phyloP scores from a whole-genome alignment of 805 yeast genomes.

The Candida orba region DNA sequence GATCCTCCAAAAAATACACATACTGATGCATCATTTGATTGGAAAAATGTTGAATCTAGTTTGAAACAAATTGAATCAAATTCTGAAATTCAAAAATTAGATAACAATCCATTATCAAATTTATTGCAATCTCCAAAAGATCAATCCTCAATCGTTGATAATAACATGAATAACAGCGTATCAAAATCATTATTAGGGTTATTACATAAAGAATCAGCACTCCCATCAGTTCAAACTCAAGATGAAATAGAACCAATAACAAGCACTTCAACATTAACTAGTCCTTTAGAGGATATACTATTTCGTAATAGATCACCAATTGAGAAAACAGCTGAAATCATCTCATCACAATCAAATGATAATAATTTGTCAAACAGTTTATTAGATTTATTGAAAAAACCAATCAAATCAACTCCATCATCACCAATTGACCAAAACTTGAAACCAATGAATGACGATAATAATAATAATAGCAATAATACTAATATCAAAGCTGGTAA shows the following conservation, averaged over 20 bases:
- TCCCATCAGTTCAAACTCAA: neutral
- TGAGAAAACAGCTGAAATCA: no score
- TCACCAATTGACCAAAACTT: neutral
- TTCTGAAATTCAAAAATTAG: neutral
- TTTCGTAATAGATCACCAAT: slow-evolving; percentile 1
- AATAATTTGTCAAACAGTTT: neutral
- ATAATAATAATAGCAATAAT: no score
- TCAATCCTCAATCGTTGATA: neutral
- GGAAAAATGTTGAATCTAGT: neutral
- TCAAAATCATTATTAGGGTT: slow-evolving; percentile 1
- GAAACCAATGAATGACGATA: no score
- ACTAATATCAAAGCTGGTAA: neutral
- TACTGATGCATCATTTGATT: neutral
- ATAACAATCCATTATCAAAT: neutral
- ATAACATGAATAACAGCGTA: slow-evolving; percentile 1
- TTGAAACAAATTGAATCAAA: slow-evolving; percentile 6
- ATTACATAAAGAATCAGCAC: slow-evolving; percentile 1
- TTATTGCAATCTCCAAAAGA: neutral
- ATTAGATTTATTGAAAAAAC: slow-evolving; percentile 3
- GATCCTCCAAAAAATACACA: neutral
- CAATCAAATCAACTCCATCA: neutral
- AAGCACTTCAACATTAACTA: neutral
- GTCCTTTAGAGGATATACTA: slow-evolving; percentile 1
- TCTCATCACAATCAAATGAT: neutral
- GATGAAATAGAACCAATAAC: no score